phyloP scores from a whole-genome alignment of 1,139 yeast species.

The Zygoascus hellenicus region DNA sequence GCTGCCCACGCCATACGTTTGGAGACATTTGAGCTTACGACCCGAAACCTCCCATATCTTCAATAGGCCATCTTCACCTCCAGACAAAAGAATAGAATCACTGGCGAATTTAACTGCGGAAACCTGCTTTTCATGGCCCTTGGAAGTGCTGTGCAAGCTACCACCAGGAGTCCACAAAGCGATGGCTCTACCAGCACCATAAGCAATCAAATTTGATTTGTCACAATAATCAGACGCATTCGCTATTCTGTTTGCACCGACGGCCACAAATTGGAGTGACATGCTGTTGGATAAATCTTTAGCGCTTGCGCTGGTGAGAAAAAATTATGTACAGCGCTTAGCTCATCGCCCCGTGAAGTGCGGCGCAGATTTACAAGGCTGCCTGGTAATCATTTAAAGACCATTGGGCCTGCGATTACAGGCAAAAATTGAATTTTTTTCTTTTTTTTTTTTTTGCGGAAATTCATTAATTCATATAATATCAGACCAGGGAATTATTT shows the following conservation, averaged over 20 bases:
- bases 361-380: not conserved
- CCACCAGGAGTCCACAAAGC: constrained; percentile 72
- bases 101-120: constrained; percentile 32
- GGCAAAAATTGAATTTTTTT: no score
- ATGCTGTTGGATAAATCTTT: not conserved
- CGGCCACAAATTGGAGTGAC: constrained; percentile 44
- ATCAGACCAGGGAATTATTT: constrained; percentile 4
- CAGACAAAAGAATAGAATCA: constrained; percentile 43
- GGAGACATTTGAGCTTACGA: not conserved
- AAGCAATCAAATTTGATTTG: constrained; percentile 48
- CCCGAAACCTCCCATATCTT: constrained; percentile 49
- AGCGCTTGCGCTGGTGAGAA: not conserved
- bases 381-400: no score
- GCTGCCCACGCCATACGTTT: constrained; percentile 16
- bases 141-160: constrained; percentile 23
- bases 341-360: not conserved
- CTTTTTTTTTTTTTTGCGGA: not conserved
- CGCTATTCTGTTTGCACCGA: constrained; percentile 76
- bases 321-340: not conserved
- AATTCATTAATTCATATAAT: constrained; percentile 5
- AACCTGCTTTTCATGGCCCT: constrained; percentile 31
- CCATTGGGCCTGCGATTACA: no score
- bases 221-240: constrained; percentile 56
- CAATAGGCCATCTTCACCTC: constrained; percentile 59
- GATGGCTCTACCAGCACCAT: constrained; percentile 67